A percentile compares a stretch with the other conserved stretches of the same genome.
Evolutionary conservation across 2,329 filamentous ascomycete species (phyloP).

Genomic region (Arthrobotrys conoides): DNA sequence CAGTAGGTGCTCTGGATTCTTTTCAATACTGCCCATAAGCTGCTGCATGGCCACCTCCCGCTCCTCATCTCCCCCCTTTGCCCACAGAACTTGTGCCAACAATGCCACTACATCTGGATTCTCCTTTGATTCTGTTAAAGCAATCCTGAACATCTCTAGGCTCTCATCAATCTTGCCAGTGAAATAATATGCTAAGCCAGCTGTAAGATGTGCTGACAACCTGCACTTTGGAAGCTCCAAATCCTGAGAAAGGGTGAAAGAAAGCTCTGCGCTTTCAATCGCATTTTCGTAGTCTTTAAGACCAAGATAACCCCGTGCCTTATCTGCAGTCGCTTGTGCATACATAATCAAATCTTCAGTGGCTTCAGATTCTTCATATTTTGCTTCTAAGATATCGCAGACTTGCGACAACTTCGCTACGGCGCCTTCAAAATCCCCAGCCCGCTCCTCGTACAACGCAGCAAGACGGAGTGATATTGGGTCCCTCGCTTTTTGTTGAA

Average conservation of each 20-base stretch:
- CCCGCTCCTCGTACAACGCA: slow-evolving; percentile 85
- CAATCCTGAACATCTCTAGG: slow-evolving; percentile 83
- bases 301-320: slow-evolving; percentile 86
- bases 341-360: slow-evolving; percentile 80
- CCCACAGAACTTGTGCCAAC: slow-evolving; percentile 93
- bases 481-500: slow-evolving; percentile 78
- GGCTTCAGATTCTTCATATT: slow-evolving; percentile 88
- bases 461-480: slow-evolving; percentile 82
- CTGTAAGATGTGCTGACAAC: slow-evolving; percentile 86
- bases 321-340: slow-evolving; percentile 86
- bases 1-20: slow-evolving; percentile 80
- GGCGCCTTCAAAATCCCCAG: slow-evolving; percentile 77
- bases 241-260: slow-evolving; percentile 82
- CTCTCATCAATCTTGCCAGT: slow-evolving; percentile 76
- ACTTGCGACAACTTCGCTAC: slow-evolving; percentile 76
- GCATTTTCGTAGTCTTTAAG: slow-evolving; percentile 76
- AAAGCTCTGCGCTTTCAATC: slow-evolving; percentile 83
- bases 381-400: slow-evolving; percentile 79
- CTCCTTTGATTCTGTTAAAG: slow-evolving; percentile 80
- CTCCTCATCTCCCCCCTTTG: slow-evolving; percentile 81
- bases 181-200: slow-evolving; percentile 86
- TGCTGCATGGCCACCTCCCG: slow-evolving; percentile 82
- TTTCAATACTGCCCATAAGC: slow-evolving; percentile 81
- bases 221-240: slow-evolving; percentile 79
- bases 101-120: slow-evolving; percentile 89